Evolutionary conservation across 2,329 filamentous ascomycete species (phyloP).

Genomic region (Aspergillus sergii): DNA sequence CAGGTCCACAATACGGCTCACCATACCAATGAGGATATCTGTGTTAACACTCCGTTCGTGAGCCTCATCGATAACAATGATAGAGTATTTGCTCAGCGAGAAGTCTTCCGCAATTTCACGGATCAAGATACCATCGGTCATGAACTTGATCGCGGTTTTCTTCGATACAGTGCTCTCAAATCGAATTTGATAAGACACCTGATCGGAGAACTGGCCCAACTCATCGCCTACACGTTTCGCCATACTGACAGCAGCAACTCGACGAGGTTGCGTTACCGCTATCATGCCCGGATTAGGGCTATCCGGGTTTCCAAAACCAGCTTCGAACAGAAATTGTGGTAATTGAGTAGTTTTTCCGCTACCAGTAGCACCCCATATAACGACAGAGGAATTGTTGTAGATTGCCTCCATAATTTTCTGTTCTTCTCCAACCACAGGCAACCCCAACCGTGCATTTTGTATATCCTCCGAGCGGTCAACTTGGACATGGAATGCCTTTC

Average conservation of each 20-base stretch:
- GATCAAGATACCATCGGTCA: constrained; percentile 96
- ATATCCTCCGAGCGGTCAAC: constrained; percentile 73
- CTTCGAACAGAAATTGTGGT: constrained; percentile 93
- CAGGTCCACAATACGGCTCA: constrained; percentile 87
- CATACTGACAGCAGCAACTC: constrained; percentile 96
- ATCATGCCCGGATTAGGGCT: constrained; percentile 89
- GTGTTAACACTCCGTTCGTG: constrained; percentile 98
- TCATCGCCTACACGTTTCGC: constrained; percentile 88
- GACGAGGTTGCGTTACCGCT: constrained; percentile 88
- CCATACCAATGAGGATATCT: constrained; percentile 95
- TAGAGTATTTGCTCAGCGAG: constrained; percentile 83
- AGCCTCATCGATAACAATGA: constrained; percentile 92
- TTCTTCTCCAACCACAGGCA: constrained; percentile 92
- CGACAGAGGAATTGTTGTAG: constrained; percentile 84
- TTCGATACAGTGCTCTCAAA: constrained; percentile 83
- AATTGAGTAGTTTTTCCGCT: constrained; percentile 98
- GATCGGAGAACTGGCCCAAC: constrained; percentile 72
- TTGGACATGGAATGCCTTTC: constrained; percentile 76
- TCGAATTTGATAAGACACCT: constrained; percentile 90
- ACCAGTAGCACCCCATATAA: constrained; percentile 92
- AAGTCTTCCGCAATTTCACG: constrained; percentile 91
- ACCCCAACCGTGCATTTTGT: constrained; percentile 73
- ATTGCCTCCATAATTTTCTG: constrained; percentile 98
- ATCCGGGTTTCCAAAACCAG: constrained; percentile 78
- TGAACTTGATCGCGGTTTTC: constrained; percentile 93